phyloP scores from a whole-genome alignment of 179 eudicot species.

The Spergularia azorica region DNA sequence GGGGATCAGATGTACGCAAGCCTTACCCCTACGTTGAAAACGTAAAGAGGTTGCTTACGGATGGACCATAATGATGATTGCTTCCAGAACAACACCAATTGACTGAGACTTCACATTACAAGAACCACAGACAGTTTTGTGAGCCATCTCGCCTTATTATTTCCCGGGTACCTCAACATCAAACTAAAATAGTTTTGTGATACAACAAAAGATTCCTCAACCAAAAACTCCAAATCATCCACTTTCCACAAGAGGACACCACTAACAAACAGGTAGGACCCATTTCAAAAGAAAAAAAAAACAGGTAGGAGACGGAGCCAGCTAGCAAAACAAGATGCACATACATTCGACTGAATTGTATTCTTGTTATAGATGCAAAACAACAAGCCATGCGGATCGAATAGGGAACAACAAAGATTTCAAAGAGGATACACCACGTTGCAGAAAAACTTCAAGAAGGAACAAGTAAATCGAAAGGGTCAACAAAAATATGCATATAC shows the following conservation, averaged over 20 bases:
- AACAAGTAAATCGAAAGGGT: neutral
- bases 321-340: neutral
- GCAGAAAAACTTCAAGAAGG: neutral
- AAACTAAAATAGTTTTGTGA: conserved; percentile 4
- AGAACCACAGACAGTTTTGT: too few species aligned
- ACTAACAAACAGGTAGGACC: neutral
- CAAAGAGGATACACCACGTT: neutral
- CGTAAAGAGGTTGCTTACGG: too few species aligned
- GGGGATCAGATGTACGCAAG: neutral
- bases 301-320: neutral
- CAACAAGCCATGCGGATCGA: too few species aligned
- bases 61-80: too few species aligned
- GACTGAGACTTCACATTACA: too few species aligned
- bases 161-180: conserved; percentile 4
- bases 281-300: too few species aligned
- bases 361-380: neutral
- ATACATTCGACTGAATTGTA: too few species aligned
- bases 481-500: neutral
- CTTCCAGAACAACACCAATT: too few species aligned
- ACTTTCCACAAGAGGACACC: neutral
- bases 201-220: neutral
- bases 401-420: too few species aligned
- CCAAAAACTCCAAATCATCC: neutral
- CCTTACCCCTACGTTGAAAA: too few species aligned
- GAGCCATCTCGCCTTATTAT: too few species aligned